Evolutionary conservation across 176 grass and related monocot species (phyloP).

Genomic region (Tillandsia fasciculata): DNA sequence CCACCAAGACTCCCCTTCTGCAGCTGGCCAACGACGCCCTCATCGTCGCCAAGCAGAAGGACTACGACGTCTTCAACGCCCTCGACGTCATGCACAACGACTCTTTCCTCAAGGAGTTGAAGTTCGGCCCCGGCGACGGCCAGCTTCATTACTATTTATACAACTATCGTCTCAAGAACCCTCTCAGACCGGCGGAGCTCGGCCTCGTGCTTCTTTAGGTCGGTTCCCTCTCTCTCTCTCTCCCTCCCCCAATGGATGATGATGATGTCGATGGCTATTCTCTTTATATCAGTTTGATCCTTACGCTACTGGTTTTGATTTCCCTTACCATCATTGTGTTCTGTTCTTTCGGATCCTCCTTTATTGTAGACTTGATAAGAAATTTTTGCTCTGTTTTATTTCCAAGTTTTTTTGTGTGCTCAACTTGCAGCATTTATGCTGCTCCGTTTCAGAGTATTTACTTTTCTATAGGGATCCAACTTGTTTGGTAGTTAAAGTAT

Average conservation of each 20-base stretch:
- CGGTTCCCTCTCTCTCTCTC: background rate
- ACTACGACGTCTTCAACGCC: slow-evolving; percentile 96
- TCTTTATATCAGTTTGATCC: background rate
- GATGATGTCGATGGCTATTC: too few relatives aligned
- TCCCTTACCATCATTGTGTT: background rate
- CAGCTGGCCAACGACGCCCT: slow-evolving; percentile 95
- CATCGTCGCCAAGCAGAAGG: slow-evolving; percentile 84
- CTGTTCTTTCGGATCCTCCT: background rate
- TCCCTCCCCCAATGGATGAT: too few relatives aligned
- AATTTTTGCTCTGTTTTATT: background rate
- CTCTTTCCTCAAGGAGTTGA: slow-evolving; percentile 79
- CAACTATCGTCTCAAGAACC: slow-evolving; percentile 66
- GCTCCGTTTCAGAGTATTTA: too few relatives aligned
- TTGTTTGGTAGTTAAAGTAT: too few relatives aligned
- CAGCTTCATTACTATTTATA: slow-evolving; percentile 99
- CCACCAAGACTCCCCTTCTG: slow-evolving; percentile 69
- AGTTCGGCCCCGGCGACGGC: slow-evolving; percentile 94
- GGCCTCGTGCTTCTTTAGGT: slow-evolving; percentile 85
- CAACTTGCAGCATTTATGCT: too few relatives aligned
- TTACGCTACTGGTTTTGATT: background rate
- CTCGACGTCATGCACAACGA: slow-evolving; percentile 97
- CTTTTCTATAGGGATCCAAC: too few relatives aligned
- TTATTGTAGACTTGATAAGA: background rate
- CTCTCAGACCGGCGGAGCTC: slow-evolving; percentile 74
- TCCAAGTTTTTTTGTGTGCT: background rate